These are phyloP conservation scores for Maudiozyma humilis DNA, from an alignment of 1,139 yeast genomes.

Conservation along the genomic window DNA sequence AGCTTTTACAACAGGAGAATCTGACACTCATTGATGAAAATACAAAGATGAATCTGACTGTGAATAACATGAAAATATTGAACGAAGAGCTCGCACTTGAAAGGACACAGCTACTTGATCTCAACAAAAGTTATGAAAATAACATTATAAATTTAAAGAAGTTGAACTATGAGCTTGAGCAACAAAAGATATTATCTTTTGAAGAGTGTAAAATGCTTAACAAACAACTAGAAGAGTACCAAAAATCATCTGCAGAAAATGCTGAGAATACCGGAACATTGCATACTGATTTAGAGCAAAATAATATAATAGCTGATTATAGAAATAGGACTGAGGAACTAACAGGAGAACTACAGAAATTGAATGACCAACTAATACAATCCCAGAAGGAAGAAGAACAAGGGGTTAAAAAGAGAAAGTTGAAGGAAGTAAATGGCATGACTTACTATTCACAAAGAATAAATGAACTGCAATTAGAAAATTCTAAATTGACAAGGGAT, in stretches of 20 bases:
- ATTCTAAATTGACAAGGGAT: constrained; percentile 36
- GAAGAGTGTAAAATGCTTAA: constrained; percentile 57
- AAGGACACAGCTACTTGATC: constrained; percentile 32
- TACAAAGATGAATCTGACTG: constrained; percentile 28
- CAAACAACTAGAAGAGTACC: constrained; percentile 37
- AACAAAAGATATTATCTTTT: constrained; percentile 46
- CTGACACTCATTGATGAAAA: constrained; percentile 37
- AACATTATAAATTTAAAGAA: constrained; percentile 35
- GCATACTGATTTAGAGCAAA: constrained; percentile 26
- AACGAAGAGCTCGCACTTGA: constrained; percentile 34
- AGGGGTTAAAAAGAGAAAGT: constrained; percentile 27
- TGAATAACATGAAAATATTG: constrained; percentile 24
- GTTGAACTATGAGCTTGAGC: constrained; percentile 38
- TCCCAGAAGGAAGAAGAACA: constrained; percentile 18
- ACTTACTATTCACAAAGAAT: constrained; percentile 33
- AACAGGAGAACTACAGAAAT: constrained; percentile 33
- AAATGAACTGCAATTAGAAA: constrained; percentile 37
- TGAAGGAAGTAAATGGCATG: constrained; percentile 23
- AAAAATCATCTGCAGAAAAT: constrained; percentile 16
- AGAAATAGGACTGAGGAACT: constrained; percentile 45
- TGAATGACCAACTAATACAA: constrained; percentile 26
- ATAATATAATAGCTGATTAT: constrained; percentile 50
- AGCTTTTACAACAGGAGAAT: constrained; percentile 34
- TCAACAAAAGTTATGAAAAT: constrained; percentile 27
- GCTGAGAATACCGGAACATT: constrained; percentile 7